These are phyloP conservation scores for Plantago rigida DNA, from an alignment of 305 asterid genomes.

Conservation along the genomic window DNA sequence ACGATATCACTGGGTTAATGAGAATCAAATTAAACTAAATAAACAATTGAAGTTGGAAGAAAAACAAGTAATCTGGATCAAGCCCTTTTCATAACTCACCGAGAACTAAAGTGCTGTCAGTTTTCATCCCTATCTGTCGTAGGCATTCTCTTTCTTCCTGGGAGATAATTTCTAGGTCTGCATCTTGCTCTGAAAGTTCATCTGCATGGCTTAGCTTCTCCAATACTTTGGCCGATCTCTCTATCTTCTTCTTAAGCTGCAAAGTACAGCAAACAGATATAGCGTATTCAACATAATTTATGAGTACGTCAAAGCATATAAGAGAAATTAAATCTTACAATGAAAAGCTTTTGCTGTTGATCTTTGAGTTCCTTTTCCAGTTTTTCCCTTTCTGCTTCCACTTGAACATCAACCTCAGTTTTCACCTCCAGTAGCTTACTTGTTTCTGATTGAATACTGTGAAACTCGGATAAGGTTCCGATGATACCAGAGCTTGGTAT, in stretches of 20 bases:
- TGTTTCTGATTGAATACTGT: slow-evolving; percentile 41
- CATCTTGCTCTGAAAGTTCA: slow-evolving; percentile 43
- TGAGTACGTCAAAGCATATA: slow-evolving; percentile 9
- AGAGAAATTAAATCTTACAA: slow-evolving; percentile 38
- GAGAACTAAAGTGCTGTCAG: slow-evolving; percentile 60
- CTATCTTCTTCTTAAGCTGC: slow-evolving; percentile 79
- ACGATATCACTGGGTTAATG: background rate
- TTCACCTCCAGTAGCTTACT: slow-evolving; percentile 27
- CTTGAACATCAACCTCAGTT: slow-evolving; percentile 42
- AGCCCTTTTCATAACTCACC: slow-evolving; percentile 40
- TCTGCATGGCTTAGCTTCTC: slow-evolving; percentile 46
- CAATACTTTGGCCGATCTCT: slow-evolving; percentile 44
- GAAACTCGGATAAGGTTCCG: slow-evolving; percentile 80
- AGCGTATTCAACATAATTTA: slow-evolving; percentile 20
- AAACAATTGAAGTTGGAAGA: slow-evolving; percentile 9
- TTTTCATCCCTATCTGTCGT: slow-evolving; percentile 58
- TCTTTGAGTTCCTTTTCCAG: slow-evolving; percentile 63
- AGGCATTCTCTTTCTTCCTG: slow-evolving; percentile 69
- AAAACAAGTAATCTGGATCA: background rate
- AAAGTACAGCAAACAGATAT: slow-evolving; percentile 24
- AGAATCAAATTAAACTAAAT: slow-evolving; percentile 6
- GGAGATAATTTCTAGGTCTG: slow-evolving; percentile 63
- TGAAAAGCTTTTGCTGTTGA: slow-evolving; percentile 44
- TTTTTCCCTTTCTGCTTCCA: slow-evolving; percentile 52
- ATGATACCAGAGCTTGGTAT: slow-evolving; percentile 29